phyloP scores from a whole-genome alignment of 2,329 filamentous ascomycete species.

The Paramyrothecium roridum region DNA sequence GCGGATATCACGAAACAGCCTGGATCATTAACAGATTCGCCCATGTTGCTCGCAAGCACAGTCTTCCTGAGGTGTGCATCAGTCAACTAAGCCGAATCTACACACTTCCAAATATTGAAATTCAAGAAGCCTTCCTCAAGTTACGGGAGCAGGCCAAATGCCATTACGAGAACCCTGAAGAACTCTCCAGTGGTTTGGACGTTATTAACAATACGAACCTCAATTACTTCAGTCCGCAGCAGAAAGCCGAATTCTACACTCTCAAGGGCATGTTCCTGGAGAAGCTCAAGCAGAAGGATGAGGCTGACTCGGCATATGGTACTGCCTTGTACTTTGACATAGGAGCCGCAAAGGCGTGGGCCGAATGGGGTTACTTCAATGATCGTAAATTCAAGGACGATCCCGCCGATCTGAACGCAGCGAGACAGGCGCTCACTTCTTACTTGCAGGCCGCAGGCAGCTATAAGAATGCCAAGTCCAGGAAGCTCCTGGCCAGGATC shows the following conservation, averaged over 20 bases:
- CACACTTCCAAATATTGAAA: conserved; percentile 97
- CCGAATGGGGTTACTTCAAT: conserved; percentile 98
- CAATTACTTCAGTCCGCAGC: conserved; percentile 92
- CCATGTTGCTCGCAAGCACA: conserved; percentile 95
- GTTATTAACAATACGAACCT: conserved; percentile 99
- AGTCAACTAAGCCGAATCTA: conserved; percentile 97
- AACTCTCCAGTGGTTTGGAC: conserved; percentile 88
- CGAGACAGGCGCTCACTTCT: conserved; percentile 89
- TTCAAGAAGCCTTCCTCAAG: conserved; percentile 98
- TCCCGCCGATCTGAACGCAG: conserved; percentile 74
- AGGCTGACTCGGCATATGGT: conserved; percentile 91
- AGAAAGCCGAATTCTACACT: conserved; percentile 99
- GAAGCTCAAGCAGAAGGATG: conserved; percentile 84
- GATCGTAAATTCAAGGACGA: conserved; percentile 95
- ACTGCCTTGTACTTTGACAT: conserved; percentile 96
- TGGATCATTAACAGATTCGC: conserved; percentile 99
- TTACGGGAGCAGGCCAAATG: conserved; percentile 98
- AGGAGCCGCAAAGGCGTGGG: conserved; percentile 94
- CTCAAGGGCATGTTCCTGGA: conserved; percentile 99
- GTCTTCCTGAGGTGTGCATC: conserved; percentile 94
- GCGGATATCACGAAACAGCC: conserved; percentile 96
- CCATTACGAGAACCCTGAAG: conserved; percentile 92
- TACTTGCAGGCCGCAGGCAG: conserved; percentile 94
- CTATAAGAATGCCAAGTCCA: conserved; percentile 95
- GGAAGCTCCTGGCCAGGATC: conserved; percentile 89